phyloP scores from a whole-genome alignment of 495 filamentous ascomycete species.

The Penicillium pulvis region DNA sequence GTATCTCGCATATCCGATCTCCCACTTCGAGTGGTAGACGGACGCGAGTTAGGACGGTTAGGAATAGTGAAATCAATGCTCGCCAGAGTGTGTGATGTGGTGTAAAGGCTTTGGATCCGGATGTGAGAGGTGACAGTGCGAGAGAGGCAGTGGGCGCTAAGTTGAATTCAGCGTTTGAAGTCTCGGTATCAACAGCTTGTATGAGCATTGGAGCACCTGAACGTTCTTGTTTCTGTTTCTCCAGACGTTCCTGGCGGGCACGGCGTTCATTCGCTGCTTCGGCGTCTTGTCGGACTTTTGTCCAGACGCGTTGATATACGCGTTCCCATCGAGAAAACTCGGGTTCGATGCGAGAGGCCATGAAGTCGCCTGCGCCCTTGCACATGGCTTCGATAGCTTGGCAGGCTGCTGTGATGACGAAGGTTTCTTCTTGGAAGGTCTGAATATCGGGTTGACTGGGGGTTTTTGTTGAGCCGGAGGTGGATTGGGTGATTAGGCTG shows the following conservation, averaged over 20 bases:
- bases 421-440: constrained; percentile 66
- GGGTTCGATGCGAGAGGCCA: constrained; percentile 65
- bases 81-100: constrained; percentile 43
- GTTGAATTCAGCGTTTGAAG: constrained; percentile 4
- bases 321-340: constrained; percentile 65
- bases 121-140: constrained; percentile 28
- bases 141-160: constrained; percentile 18
- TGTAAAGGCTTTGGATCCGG: constrained; percentile 36
- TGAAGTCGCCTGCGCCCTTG: constrained; percentile 74
- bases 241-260: constrained; percentile 19
- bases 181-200: background rate
- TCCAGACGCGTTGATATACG: constrained; percentile 44
- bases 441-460: constrained; percentile 23
- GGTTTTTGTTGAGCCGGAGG: constrained; percentile 12
- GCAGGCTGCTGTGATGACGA: constrained; percentile 70
- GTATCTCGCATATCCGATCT: constrained; percentile 42
- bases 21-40: constrained; percentile 39
- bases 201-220: background rate
- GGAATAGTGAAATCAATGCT: constrained; percentile 40
- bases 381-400: constrained; percentile 62
- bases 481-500: constrained; percentile 23
- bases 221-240: background rate
- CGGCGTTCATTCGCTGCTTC: constrained; percentile 36
- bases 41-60: constrained; percentile 42
- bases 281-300: constrained; percentile 41